Evolutionary conservation across 768 basidiomycete genomes (phyloP), one percentile per base, ranked within the genome.

Genomic region (Suillus plorans): DNA sequence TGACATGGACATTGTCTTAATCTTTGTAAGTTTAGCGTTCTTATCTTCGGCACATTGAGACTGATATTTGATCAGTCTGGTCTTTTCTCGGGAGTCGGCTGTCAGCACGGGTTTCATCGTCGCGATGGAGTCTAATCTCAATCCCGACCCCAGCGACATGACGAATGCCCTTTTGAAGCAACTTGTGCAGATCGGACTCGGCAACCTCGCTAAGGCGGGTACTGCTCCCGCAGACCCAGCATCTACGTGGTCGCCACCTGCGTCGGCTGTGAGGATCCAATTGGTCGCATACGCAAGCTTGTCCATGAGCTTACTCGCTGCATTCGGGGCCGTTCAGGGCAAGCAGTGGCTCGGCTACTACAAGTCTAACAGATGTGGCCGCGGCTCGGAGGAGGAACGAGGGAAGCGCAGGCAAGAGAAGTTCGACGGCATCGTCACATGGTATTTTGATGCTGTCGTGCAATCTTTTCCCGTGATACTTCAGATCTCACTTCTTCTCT

Each of bases 1-100:
- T 28, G 65, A 67, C 36, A 63, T 72, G 50, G 67, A 72, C 58
- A 64, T 67, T 9, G 59, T 70, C 14, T 58, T 72, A 2, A 59
- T 72, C 60, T 72, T 72, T 45, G 71, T 72, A 60, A 20, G 71
- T 61, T 10, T 22, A 2, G 14, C 3, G 1, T 28, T 8, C 16
- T 18, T 22, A 28, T 52, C 6, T 8, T 52, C 6, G 8, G 28
- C 8, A 3, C 20, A 42, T 42, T 5, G 16, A 41, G n/a, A 16
- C 20, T 39, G 39, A 60, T 16, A 8, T 42, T 22, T 16, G 9
- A 31, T 36, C 28, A 69, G 68, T 63, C 68, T 37, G 64, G 68
- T 41, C 58, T 69, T 31, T 69, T 69, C 34, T 67, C 67, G n/a
- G n/a, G n/a, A n/a, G n/a, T n/a, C n/a, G 1, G 67, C 63, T 20